Conservation (phyloP, 2,329 filamentous ascomycete species). For the Metarhizium sp. region DNA sequence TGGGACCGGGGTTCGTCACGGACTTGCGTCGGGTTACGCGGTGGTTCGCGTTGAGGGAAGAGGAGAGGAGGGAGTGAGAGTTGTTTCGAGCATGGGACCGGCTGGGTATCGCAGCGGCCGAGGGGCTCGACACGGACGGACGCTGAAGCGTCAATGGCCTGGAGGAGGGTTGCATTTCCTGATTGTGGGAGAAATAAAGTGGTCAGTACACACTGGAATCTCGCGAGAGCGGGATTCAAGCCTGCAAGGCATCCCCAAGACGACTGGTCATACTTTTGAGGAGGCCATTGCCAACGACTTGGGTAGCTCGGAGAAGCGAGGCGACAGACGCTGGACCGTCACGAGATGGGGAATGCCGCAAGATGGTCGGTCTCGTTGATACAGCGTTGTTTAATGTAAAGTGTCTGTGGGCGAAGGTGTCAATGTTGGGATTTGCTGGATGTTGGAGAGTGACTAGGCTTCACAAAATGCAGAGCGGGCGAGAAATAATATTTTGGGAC, state of each 20-base stretch:
- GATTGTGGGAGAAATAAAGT: slow-evolving; percentile 14
- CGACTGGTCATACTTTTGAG: slow-evolving; percentile 44
- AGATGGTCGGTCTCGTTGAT: slow-evolving; percentile 6
- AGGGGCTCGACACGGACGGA: slow-evolving; percentile 47
- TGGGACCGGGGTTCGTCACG: slow-evolving; percentile 66
- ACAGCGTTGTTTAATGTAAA: slow-evolving; percentile 8
- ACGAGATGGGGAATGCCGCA: slow-evolving; percentile 13
- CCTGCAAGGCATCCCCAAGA: slow-evolving; percentile 14
- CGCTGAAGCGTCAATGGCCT: slow-evolving; percentile 58
- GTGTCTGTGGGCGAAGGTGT: background rate
- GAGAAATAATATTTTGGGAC: slow-evolving; percentile 33
- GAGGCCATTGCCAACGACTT: slow-evolving; percentile 47
- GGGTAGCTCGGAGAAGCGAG: slow-evolving; percentile 23
- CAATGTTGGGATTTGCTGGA: slow-evolving; percentile 1
- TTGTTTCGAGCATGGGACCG: slow-evolving; percentile 65
- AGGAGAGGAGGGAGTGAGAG: slow-evolving; percentile 71
- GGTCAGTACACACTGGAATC: slow-evolving; percentile 25
- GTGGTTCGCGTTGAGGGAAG: slow-evolving; percentile 69
- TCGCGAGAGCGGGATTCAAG: slow-evolving; percentile 20
- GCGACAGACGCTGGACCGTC: slow-evolving; percentile 23
- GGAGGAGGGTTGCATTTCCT: slow-evolving; percentile 58
- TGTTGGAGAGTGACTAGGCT: slow-evolving; percentile 8
- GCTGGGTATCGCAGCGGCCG: slow-evolving; percentile 45
- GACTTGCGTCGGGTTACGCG: slow-evolving; percentile 91
- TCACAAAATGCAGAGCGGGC: slow-evolving; percentile 15